Evolutionary conservation across 805 yeast genomes (phyloP), one percentile per base, ranked within the genome.

Genomic region (Wickerhamiella shivajii): DNA sequence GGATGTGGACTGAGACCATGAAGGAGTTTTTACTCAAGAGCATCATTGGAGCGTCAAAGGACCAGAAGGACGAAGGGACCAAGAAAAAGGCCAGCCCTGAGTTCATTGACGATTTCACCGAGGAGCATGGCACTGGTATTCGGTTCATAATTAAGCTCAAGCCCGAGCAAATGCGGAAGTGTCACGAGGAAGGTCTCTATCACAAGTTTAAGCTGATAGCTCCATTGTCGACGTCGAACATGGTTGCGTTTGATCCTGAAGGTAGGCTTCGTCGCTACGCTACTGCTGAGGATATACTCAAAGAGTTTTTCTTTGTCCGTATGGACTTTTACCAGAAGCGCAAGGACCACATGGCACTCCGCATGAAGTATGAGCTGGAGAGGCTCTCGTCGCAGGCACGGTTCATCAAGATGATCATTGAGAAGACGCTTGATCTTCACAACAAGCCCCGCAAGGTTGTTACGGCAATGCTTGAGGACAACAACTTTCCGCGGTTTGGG

Each of bases 101-200:
- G 28, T 87, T 96, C 93, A 83, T 87, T 40, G 85, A 81, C 45
- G 96, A 87, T 55, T 71, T 85, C 74, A 83, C 77, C 44, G 98
- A 90, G 51, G 94, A 87, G 53, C 98, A 90, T 55, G 79, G 83
- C 12, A 64, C 71, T 37, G 77, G 74, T 25, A 74, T 90, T 42
- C 71, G 74, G 40, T 90, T 90, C 49, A 71, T 80, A 18, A 70
- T 90, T 18, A 80, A 72, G 22, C 58, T 90, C 42, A 59, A 74
- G 8, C 68, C 66, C 34, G 87, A 74, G 29, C 94, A 87, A 51
- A 87, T 90, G 97, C 66, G 59, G 16, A 79, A 80, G 46, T 68
- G 93, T 1, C 60, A 66, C 40, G 63, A 64, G 33, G 68, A 77
- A 16, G 98, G 98, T 0, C 63, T 83, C 35, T 68, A 79, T 46